Percentiles rank a stretch among this genome's conserved stretches.
These are phyloP conservation scores for Boletus sp. DNA, from an alignment of 1,284 basidiomycete genomes.

Conservation along the genomic window DNA sequence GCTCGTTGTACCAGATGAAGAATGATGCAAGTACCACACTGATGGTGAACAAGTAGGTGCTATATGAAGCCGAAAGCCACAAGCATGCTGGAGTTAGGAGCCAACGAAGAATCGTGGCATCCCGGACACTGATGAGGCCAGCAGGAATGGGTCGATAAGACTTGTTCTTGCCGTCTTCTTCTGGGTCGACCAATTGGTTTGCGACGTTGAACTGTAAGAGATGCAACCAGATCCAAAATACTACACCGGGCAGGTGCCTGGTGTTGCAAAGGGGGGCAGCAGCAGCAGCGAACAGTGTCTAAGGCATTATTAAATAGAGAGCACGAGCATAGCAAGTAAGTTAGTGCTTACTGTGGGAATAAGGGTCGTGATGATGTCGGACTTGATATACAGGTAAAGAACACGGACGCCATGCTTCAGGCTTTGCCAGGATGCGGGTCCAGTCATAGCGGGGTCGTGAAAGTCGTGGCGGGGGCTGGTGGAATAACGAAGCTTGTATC, in stretches of 20 bases:
- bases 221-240: constrained; percentile 45
- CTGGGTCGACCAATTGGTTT: constrained; percentile 39
- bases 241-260: constrained; percentile 25
- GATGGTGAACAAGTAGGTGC: constrained; percentile 30
- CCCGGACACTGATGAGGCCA: constrained; percentile 33
- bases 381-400: constrained; percentile 37
- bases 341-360: constrained; percentile 36
- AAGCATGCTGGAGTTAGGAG: constrained; percentile 34
- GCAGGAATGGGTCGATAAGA: constrained; percentile 40
- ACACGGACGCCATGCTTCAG: constrained; percentile 12
- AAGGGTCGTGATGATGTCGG: constrained; percentile 39
- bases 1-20: constrained; percentile 38
- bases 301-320: not conserved
- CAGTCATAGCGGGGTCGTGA: constrained; percentile 26
- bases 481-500: not conserved
- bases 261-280: constrained; percentile 31
- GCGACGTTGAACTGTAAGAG: constrained; percentile 44
- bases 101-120: constrained; percentile 39
- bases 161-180: constrained; percentile 42
- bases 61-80: constrained; percentile 33
- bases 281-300: constrained; percentile 39
- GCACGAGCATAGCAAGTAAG: not conserved
- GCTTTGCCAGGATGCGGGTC: constrained; percentile 12
- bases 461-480: constrained; percentile 13
- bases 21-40: constrained; percentile 32